Conservation (phyloP, 2,329 filamentous ascomycete genomes). For the Trichoderma lentiforme region DNA sequence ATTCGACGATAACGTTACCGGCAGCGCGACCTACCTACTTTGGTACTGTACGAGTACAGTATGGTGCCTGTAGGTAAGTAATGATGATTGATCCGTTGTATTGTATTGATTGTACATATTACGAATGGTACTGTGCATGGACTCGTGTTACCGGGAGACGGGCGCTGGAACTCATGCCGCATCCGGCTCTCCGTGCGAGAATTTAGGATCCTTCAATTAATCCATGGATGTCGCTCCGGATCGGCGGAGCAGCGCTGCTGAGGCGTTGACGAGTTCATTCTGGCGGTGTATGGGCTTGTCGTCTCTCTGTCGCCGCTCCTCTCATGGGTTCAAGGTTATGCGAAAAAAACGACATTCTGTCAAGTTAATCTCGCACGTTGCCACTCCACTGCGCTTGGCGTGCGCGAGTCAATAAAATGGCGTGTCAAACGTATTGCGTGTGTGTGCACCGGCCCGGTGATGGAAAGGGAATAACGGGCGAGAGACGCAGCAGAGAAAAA, state of each 20-base stretch:
- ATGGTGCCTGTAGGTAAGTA: neutral
- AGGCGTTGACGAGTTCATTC: neutral
- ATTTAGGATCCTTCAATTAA: neutral
- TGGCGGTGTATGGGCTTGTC: neutral
- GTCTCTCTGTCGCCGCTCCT: neutral
- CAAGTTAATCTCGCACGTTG: neutral
- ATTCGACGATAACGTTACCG: neutral
- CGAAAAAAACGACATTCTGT: neutral
- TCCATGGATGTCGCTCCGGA: neutral
- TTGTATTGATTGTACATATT: neutral
- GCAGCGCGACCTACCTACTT: neutral
- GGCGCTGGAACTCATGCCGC: neutral
- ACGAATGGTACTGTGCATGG: neutral
- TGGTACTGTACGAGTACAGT: neutral
- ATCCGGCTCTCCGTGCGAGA: neutral
- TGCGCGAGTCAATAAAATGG: constrained; percentile 12
- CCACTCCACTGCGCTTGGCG: constrained; percentile 5
- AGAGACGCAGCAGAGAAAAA: neutral
- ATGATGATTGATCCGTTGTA: neutral
- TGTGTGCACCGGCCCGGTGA: neutral
- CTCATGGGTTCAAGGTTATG: neutral
- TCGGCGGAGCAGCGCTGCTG: neutral
- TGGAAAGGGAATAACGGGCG: neutral
- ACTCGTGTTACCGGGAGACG: neutral
- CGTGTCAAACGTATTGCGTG: neutral